Evolutionary conservation across 2,329 filamentous ascomycete species (phyloP).

Genomic region (Pezicula carpinea): DNA sequence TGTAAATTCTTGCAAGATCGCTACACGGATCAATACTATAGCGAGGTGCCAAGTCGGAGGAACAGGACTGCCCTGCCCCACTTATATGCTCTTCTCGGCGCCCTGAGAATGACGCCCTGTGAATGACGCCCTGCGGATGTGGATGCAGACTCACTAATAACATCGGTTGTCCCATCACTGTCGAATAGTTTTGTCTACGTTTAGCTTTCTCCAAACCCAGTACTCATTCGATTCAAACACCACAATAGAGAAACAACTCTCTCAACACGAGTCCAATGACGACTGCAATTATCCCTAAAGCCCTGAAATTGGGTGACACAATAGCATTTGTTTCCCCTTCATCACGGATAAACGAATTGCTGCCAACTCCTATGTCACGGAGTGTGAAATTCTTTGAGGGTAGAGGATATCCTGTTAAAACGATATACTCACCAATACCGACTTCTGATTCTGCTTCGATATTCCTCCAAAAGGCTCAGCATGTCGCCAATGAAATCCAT

Average conservation of each 20-base stretch:
- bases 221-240: too few species aligned
- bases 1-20: not conserved
- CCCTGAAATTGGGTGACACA: slow-evolving; percentile 21
- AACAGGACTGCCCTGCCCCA: too few species aligned
- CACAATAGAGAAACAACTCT: too few species aligned
- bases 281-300: slow-evolving; percentile 10
- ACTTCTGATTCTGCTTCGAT: slow-evolving; percentile 4
- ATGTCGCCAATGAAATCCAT: slow-evolving; percentile 18
- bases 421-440: slow-evolving; percentile 10
- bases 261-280: not conserved
- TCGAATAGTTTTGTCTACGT: too few species aligned
- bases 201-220: too few species aligned
- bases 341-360: slow-evolving; percentile 20
- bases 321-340: slow-evolving; percentile 30
- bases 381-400: slow-evolving; percentile 9
- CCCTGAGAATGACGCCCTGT: too few species aligned
- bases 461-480: slow-evolving; percentile 11
- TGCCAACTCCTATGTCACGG: slow-evolving; percentile 15
- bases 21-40: not conserved
- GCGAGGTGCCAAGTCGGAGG: too few species aligned
- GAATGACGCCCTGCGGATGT: too few species aligned
- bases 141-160: too few species aligned
- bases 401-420: slow-evolving; percentile 16
- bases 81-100: too few species aligned
- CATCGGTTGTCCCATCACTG: too few species aligned